A percentile compares a stretch with the other conserved stretches of the same genome.
Evolutionary conservation across 2,329 filamentous ascomycete species (phyloP).

Genomic region (Pleomassaria siparia): DNA sequence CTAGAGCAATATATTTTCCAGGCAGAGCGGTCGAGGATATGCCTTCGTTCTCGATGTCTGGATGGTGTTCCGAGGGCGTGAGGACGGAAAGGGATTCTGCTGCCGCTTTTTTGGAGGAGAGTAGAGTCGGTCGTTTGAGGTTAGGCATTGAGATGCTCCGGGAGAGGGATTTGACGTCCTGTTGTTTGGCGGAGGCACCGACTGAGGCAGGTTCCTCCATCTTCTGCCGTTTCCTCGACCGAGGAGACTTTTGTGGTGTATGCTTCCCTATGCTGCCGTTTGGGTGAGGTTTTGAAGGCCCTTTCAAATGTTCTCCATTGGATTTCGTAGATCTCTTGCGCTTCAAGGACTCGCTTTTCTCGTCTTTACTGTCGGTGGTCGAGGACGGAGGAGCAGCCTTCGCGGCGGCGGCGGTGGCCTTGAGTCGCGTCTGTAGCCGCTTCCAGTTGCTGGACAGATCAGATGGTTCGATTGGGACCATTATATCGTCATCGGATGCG

Average conservation of each 20-base stretch:
- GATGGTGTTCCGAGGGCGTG: conserved; percentile 42
- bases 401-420: conserved; percentile 28
- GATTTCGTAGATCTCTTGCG: conserved; percentile 31
- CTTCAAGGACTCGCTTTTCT: conserved; percentile 33
- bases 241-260: conserved; percentile 16
- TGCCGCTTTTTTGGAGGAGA: conserved; percentile 55
- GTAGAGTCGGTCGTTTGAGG: conserved; percentile 50
- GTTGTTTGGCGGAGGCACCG: conserved; percentile 35
- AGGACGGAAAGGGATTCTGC: conserved; percentile 57
- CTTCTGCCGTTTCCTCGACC: conserved; percentile 39
- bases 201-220: conserved; percentile 40
- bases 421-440: conserved; percentile 65
- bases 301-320: conserved; percentile 21
- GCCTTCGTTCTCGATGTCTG: conserved; percentile 48
- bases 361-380: conserved; percentile 24
- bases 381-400: conserved; percentile 1
- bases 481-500: conserved; percentile 28
- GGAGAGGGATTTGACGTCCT: conserved; percentile 47
- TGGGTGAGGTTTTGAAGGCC: conserved; percentile 18
- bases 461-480: conserved; percentile 44
- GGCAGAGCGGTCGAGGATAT: conserved; percentile 61
- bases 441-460: conserved; percentile 69
- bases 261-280: conserved; percentile 34
- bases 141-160: conserved; percentile 37
- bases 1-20: conserved; percentile 89